phyloP scores from a whole-genome alignment of 805 yeast species.

The Kluyveromyces siamensis region DNA sequence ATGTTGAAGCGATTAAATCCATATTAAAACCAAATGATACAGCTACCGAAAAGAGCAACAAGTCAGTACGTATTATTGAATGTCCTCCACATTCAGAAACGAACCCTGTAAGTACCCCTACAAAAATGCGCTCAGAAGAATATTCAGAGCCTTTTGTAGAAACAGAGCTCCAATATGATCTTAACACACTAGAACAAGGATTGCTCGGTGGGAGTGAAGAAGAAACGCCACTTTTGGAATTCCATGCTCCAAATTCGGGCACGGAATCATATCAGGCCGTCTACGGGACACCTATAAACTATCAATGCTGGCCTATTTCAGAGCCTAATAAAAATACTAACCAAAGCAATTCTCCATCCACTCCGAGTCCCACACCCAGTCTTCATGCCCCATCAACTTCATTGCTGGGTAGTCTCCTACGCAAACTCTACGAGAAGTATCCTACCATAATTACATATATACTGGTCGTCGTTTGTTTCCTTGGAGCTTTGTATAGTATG shows the following conservation, averaged over 20 bases:
- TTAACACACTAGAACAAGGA: not conserved
- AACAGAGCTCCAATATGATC: not conserved
- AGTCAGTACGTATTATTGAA: not conserved
- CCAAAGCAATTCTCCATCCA: not conserved
- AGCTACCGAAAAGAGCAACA: not conserved
- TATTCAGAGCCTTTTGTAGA: not conserved
- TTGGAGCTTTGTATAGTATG: slow-evolving; percentile 4
- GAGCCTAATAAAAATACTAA: too few species aligned
- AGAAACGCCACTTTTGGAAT: not conserved
- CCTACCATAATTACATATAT: slow-evolving; percentile 39
- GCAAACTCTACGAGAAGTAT: not conserved
- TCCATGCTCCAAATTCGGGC: not conserved
- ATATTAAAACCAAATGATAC: not conserved
- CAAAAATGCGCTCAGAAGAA: not conserved
- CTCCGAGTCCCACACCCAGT: not conserved
- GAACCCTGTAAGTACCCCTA: not conserved
- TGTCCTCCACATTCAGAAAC: not conserved
- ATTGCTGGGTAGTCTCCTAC: not conserved
- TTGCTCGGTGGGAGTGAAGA: not conserved
- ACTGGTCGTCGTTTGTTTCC: slow-evolving; percentile 34
- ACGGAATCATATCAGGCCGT: not conserved
- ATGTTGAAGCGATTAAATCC: not conserved
- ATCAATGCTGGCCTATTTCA: not conserved
- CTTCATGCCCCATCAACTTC: not conserved
- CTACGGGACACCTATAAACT: not conserved